Base-by-base conservation (phyloP, 1,284 basidiomycete species). In the Earliella scabrosa region DNA sequence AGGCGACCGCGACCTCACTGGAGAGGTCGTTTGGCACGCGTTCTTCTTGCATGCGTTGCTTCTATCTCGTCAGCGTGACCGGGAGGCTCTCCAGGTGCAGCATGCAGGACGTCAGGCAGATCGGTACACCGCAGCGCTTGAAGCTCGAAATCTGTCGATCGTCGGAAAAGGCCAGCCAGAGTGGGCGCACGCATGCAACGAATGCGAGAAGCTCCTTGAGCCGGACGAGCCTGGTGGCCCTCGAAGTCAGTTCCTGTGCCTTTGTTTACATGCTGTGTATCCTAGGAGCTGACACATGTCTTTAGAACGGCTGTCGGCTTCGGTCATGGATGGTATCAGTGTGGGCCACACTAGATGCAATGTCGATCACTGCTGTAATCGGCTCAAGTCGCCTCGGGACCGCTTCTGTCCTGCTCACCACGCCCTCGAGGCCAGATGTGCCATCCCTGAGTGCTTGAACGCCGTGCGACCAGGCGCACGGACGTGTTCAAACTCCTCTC, bases 261-360 rank as follows among this genome's bases (percentile, higher is more conserved):
- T n/a, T n/a, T 23, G 2, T 21, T 4, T 23, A 32, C 23, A 13
- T 5, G 16, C 26, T 4, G 4, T 71, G 67, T 46, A n/a, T n/a
- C n/a, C n/a, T n/a, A n/a, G n/a, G n/a, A n/a, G n/a, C n/a, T n/a
- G n/a, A n/a, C n/a, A n/a, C n/a, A n/a, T n/a, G n/a, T n/a, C n/a
- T n/a, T 21, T 47, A 60, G 23, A 18, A 9, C 26, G 29, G 39
- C 54, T 66, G 16, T 64, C 63, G 18, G 60, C 65, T 2, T 59
- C 68, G 34, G 63, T 74, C n/a, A 66, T 63, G 4, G 72, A 74
- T 58, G 72, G 72, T 5, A 41, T 74, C 13, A 65, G 63, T 3
- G 58, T 74, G 4, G 72, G 73, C 0, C 66, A 59, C 52, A 66
- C 67, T 0, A 67, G 70, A 36, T 72, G 72, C 54, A 59, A 48